A percentile compares a stretch with the other conserved stretches of the same genome.
These are phyloP conservation scores for Dendrostoma leiphaemia DNA, from an alignment of 2,329 filamentous ascomycete genomes.

Conservation along the genomic window DNA sequence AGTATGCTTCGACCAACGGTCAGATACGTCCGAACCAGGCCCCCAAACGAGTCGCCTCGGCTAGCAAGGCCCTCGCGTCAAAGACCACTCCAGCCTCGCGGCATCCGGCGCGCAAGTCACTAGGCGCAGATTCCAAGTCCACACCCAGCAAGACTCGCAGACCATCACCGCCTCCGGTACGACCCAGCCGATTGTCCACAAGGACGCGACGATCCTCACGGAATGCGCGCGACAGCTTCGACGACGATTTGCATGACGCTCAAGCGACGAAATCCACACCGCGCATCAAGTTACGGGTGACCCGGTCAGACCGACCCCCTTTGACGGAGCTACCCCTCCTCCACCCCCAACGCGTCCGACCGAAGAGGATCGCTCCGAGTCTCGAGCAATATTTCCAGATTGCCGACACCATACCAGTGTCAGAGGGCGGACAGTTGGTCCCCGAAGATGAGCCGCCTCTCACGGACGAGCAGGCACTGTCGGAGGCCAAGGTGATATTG, in stretches of 20 bases:
- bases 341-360: conserved; percentile 56
- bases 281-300: conserved; percentile 15
- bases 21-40: conserved; percentile 24
- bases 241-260: conserved; percentile 23
- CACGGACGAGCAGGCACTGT: conserved; percentile 60
- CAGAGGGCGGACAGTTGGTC: conserved; percentile 55
- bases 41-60: conserved; percentile 28
- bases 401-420: conserved; percentile 50
- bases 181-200: conserved; percentile 12
- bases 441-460: conserved; percentile 55
- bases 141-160: conserved; percentile 12
- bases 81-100: conserved; percentile 5
- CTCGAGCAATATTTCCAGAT: conserved; percentile 58
- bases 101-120: conserved; percentile 10
- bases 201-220: conserved; percentile 29
- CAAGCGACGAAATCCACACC: conserved; percentile 9
- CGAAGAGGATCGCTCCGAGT: conserved; percentile 50
- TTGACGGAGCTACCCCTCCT: conserved; percentile 53
- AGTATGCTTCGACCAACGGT: conserved; percentile 26
- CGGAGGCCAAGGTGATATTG: conserved; percentile 68
- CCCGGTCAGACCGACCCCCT: conserved; percentile 27
- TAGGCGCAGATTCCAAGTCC: conserved; percentile 23
- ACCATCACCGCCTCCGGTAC: conserved; percentile 37
- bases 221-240: conserved; percentile 27
- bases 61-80: conserved; percentile 26